phyloP scores from a whole-genome alignment of 2,329 filamentous ascomycete genomes.

The Fusarium stilboides region DNA sequence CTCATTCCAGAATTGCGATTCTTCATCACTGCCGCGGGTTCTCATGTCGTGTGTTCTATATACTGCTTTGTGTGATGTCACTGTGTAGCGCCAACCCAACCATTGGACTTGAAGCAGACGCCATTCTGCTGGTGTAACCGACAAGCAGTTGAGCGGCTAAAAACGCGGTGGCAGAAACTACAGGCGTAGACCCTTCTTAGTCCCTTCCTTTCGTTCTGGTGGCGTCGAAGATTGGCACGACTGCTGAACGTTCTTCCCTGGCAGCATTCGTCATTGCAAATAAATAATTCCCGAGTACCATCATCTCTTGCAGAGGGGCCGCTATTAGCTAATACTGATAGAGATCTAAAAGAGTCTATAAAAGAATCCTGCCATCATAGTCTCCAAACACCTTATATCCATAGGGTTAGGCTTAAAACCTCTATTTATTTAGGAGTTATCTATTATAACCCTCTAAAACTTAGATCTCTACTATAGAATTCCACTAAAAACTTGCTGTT shows the following conservation, averaged over 20 bases:
- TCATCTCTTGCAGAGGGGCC: background rate
- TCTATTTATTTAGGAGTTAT: no score
- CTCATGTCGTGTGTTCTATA: background rate
- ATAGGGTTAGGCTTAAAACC: no score
- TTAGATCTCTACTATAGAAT: no score
- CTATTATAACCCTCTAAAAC: no score
- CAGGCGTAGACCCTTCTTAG: conserved; percentile 5
- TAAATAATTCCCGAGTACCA: background rate
- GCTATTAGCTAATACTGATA: conserved; percentile 5
- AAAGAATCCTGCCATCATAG: background rate
- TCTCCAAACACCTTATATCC: no score
- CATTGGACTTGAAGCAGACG: conserved; percentile 5
- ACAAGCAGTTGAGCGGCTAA: conserved; percentile 9
- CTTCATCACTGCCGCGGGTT: background rate
- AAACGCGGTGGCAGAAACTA: conserved; percentile 6
- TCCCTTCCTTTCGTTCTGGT: conserved; percentile 10
- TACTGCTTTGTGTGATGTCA: background rate
- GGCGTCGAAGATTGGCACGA: conserved; percentile 11
- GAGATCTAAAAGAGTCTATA: background rate
- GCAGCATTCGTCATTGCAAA: conserved; percentile 12
- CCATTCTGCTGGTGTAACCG: conserved; percentile 11
- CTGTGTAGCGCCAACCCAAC: background rate
- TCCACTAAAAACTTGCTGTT: no score
- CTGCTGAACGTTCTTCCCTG: conserved; percentile 13
- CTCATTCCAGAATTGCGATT: background rate